Evolutionary conservation across 163 green algal species (phyloP), one percentile per base, ranked within the genome.

Genomic region (Chloromonas sp.): DNA sequence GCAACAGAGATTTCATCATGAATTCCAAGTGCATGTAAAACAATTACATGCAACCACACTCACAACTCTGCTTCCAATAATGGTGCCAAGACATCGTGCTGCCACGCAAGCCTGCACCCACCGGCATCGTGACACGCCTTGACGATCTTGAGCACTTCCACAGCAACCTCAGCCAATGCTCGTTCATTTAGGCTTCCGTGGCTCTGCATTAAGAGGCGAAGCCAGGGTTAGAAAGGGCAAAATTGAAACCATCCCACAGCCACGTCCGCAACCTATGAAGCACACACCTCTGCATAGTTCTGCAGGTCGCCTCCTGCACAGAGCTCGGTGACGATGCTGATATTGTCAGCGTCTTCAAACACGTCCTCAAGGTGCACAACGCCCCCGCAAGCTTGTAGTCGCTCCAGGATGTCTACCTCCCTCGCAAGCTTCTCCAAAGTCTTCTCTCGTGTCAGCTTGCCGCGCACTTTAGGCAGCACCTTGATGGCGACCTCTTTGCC

Each of bases 281-380:
- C 66, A 5, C 89, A 76, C 78, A 94, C 92, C 66, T 94, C 88
- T 1, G 87, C 81, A 15, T 94, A 89, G 5, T 92, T 83, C 86
- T 95, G 91, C 61, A 96, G 86, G 88, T 96, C 93, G 0, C 91
- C 91, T 1, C 93, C 93, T 3, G 66, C 58, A 85, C 92, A 95
- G 3, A 93, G 86, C 83, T 95, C 92, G 14, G 91, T 92, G 8
- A 95, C 91, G 0, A 96, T 66, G 78, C 89, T 87, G 1, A 92
- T 89, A 66, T 91, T 86, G 8, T 86, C 87, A 11, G 85, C 85
- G 70, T 92, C 87, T 83, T 95, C 92, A 82, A 89, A 95, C 66
- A 86, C 90, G 2, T 88, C 91, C 81, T 91, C 71, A n/a, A 96
- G 87, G 8, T 90, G 86, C 8, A 94, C 88, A 60, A 91, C 87